Base-by-base conservation (phyloP, 139 green algal species). In the Klebsormidium nitens region DNA sequence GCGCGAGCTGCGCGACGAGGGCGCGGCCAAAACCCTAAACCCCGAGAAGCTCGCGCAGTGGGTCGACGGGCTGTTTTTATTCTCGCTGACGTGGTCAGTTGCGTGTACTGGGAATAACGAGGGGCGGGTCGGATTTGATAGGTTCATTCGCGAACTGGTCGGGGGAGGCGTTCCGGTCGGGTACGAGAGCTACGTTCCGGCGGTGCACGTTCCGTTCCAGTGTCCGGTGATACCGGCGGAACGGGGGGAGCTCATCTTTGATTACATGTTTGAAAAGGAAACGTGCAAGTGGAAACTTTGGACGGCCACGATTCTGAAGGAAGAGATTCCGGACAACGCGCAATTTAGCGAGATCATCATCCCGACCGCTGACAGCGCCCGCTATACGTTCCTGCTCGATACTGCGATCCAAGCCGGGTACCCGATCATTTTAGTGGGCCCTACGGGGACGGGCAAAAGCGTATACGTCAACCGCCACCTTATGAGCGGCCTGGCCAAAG, bases 351-450 rank as follows among this genome's bases (percentile, higher is more conserved):
- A 70, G 36, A 89, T 89, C 70, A 88, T 91, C 72, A 75, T 91
- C 5, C 86, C 83, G 8, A 88, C 85, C 3, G 57, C 81, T 8
- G 86, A 91, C 69, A 88, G 81, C 2, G 80, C 80, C 19, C 46
- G 78, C 31, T 85, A 76, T 69, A 74, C 71, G 37, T 64, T 61
- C 48, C 65, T 83, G 38, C 57, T 78, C 5, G 66, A 81, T 39
- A 28, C 57, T 1, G 48, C 66, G 2, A 52, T 78, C 2, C 31
- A 63, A 34, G 29, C 69, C 36, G 5, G 69, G 28, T 38, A 59
- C 47, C 72, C 72, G 3, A 69, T 81, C 3, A 28, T 84, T 11
- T 69, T 84, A 34, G 59, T 63, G 26, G 78, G 78, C 1, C 66
- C 66, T 36, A 84, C 72, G 2, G 78, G 78, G 29, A 81, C 76